These are phyloP conservation scores for Nemania sp. DNA, from an alignment of 2,329 filamentous ascomycete species.

Conservation along the genomic window DNA sequence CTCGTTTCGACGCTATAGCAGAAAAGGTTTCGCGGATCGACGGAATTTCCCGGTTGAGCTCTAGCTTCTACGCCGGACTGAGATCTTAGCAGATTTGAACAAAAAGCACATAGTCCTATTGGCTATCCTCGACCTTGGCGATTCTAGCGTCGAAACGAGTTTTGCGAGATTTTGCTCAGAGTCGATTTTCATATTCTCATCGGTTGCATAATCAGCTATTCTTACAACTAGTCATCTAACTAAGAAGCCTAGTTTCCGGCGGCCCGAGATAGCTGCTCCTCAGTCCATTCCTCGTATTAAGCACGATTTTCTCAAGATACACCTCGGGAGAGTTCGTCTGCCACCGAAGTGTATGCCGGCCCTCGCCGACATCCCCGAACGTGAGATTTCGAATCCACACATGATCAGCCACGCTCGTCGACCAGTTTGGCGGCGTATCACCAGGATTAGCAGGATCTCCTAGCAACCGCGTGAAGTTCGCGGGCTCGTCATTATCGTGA, in stretches of 20 bases:
- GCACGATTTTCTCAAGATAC: conserved; percentile 43
- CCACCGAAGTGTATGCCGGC: conserved; percentile 39
- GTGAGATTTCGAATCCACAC: conserved; percentile 51
- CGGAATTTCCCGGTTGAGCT: no score
- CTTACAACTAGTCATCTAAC: no score
- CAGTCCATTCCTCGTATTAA: conserved; percentile 40
- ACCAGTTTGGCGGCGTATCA: conserved; percentile 53
- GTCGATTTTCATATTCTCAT: no score
- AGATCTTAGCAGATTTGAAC: no score
- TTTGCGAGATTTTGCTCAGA: no score
- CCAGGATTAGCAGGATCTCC: conserved; percentile 47
- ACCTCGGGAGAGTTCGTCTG: conserved; percentile 41
- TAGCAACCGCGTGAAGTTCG: conserved; percentile 38
- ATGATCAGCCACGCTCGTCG: conserved; percentile 51
- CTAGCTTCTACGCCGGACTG: no score
- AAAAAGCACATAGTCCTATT: no score
- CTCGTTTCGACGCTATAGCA: no score
- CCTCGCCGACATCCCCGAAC: conserved; percentile 30
- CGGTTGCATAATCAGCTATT: no score
- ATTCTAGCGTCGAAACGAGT: no score
- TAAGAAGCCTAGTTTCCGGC: conserved; percentile 32
- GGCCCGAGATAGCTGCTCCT: conserved; percentile 43
- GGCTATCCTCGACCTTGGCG: no score
- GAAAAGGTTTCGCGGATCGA: no score
- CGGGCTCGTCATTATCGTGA: conserved; percentile 49